Evolutionary conservation across 495 filamentous ascomycete species (phyloP).

Genomic region (Aeminium ludgeri): DNA sequence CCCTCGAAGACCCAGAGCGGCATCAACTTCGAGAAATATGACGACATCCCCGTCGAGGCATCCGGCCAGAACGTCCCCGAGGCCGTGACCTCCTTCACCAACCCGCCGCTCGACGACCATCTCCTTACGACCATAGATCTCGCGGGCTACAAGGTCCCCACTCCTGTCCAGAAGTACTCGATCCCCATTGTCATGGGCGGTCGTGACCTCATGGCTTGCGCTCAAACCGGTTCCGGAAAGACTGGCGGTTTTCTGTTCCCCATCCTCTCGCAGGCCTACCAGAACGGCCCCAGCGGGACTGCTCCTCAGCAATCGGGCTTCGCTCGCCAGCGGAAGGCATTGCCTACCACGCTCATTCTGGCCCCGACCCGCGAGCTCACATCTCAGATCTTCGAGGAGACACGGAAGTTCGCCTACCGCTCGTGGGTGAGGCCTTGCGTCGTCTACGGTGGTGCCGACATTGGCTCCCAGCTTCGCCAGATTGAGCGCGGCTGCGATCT

Average conservation of each 20-base stretch:
- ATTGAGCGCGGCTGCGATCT: constrained; percentile 97
- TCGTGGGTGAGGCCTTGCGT: constrained; percentile 98
- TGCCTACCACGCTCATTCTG: constrained; percentile 86
- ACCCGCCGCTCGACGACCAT: constrained; percentile 87
- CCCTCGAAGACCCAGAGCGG: constrained; percentile 87
- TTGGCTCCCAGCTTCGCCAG: constrained; percentile 86
- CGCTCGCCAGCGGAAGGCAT: constrained; percentile 80
- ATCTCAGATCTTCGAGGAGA: constrained; percentile 94
- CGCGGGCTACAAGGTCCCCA: constrained; percentile 83
- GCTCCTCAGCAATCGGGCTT: constrained; percentile 46
- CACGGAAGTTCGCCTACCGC: constrained; percentile 95
- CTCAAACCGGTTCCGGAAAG: constrained; percentile 98
- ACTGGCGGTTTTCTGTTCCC: constrained; percentile 98
- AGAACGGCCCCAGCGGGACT: constrained; percentile 59
- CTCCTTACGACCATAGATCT: constrained; percentile 80
- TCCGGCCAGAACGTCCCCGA: constrained; percentile 90
- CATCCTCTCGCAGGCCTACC: constrained; percentile 88
- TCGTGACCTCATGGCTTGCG: constrained; percentile 96
- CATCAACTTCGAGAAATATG: constrained; percentile 99
- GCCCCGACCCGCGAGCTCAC: constrained; percentile 95
- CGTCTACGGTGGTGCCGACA: constrained; percentile 97
- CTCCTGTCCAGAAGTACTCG: constrained; percentile 94
- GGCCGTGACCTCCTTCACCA: constrained; percentile 73
- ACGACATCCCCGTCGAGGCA: constrained; percentile 95
- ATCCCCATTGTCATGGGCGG: constrained; percentile 94